Percentiles rank a stretch among this genome's conserved stretches.
phyloP scores from a whole-genome alignment of 805 yeast genomes.

The Allodekkera sacchari region DNA sequence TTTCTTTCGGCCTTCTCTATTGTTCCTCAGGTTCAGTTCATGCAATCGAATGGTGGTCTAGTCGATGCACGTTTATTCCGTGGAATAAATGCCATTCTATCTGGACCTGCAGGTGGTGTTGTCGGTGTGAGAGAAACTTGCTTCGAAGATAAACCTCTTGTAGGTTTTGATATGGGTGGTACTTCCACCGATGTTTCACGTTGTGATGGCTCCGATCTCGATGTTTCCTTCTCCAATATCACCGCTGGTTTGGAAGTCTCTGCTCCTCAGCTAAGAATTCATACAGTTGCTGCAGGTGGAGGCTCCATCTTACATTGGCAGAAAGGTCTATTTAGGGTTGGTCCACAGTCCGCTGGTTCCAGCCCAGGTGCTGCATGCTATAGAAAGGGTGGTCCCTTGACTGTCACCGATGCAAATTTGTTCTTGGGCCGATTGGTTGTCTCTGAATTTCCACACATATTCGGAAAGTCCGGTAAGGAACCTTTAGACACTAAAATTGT shows the following conservation, averaged over 20 bases:
- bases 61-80: slow-evolving; percentile 43
- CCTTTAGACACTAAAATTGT: slow-evolving; percentile 53
- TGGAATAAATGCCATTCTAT: slow-evolving; percentile 43
- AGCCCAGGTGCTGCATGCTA: slow-evolving; percentile 87
- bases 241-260: slow-evolving; percentile 73
- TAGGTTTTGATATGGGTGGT: slow-evolving; percentile 32
- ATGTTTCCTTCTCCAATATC: slow-evolving; percentile 65
- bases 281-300: slow-evolving; percentile 73
- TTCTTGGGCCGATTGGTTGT: slow-evolving; percentile 62
- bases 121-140: slow-evolving; percentile 49
- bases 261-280: slow-evolving; percentile 67
- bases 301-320: slow-evolving; percentile 59
- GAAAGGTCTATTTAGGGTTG: slow-evolving; percentile 66
- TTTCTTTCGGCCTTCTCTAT: slow-evolving; percentile 27
- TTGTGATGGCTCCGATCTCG: slow-evolving; percentile 43
- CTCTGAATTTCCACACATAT: slow-evolving; percentile 66
- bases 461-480: slow-evolving; percentile 70
- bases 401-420: slow-evolving; percentile 77
- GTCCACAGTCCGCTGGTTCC: slow-evolving; percentile 78
- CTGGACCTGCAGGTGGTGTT: slow-evolving; percentile 58
- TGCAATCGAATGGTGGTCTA: slow-evolving; percentile 53
- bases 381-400: slow-evolving; percentile 74
- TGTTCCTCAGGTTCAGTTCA: slow-evolving; percentile 36
- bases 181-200: slow-evolving; percentile 40
- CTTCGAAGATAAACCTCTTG: slow-evolving; percentile 28